These are phyloP conservation scores for Flaveria linearis DNA, from an alignment of 129 eudicot species.

Conservation along the genomic window DNA sequence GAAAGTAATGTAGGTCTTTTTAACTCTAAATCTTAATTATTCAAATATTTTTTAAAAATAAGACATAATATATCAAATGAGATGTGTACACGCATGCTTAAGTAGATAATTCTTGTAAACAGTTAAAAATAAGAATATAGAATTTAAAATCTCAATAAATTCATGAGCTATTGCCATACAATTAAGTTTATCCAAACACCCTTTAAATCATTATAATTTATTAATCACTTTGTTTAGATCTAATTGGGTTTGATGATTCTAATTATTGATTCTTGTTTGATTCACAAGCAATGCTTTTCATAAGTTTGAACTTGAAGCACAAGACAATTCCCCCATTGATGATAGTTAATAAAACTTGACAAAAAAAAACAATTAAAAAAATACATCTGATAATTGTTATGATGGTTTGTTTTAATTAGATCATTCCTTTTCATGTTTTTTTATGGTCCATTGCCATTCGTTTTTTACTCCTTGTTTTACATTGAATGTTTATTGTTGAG, in stretches of 20 bases:
- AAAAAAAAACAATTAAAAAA: background rate
- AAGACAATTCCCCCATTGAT: background rate
- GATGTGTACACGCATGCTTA: too few species aligned
- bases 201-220: background rate
- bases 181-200: background rate
- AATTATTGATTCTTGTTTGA: conserved; percentile 2
- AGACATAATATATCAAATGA: too few species aligned
- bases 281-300: conserved; percentile 17
- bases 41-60: too few species aligned
- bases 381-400: background rate
- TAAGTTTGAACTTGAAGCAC: conserved; percentile 13
- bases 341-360: background rate
- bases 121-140: background rate
- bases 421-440: background rate
- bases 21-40: too few species aligned
- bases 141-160: background rate
- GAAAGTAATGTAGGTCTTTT: too few species aligned
- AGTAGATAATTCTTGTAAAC: background rate
- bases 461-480: background rate
- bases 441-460: conserved; percentile 11
- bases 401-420: background rate
- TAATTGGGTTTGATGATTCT: background rate
- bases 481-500: background rate
- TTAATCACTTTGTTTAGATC: background rate
- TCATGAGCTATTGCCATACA: background rate